Evolutionary conservation across 768 basidiomycete species (phyloP).

Genomic region (Russula emetica): DNA sequence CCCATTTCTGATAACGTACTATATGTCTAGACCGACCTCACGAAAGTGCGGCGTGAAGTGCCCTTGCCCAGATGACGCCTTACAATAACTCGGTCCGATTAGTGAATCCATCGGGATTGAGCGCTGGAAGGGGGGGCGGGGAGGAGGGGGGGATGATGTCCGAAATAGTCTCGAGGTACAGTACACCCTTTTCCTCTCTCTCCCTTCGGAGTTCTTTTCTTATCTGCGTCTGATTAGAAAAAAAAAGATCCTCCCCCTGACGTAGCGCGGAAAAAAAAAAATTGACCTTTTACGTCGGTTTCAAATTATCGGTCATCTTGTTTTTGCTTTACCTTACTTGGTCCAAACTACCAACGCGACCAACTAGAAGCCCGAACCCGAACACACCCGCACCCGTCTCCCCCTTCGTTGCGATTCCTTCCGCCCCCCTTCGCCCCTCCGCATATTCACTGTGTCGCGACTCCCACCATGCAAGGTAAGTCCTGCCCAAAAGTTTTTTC

Average conservation of each 20-base stretch:
- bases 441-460: neutral
- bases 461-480: too few relatives aligned
- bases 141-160: too few relatives aligned
- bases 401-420: neutral
- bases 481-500: too few relatives aligned
- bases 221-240: neutral
- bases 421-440: neutral
- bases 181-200: too few relatives aligned
- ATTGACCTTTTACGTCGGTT: neutral
- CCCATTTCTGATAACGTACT: neutral
- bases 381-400: too few relatives aligned
- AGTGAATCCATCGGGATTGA: conserved; percentile 1
- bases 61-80: neutral
- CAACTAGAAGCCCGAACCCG: neutral
- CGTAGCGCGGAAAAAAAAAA: neutral
- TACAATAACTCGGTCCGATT: conserved; percentile 7
- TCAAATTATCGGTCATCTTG: neutral
- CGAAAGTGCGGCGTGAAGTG: too few relatives aligned
- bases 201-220: neutral
- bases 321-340: too few relatives aligned
- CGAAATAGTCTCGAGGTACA: conserved; percentile 1
- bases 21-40: conserved; percentile 10
- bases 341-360: neutral
- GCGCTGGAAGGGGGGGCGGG: neutral
- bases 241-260: too few relatives aligned